Evolutionary conservation across 2,329 filamentous ascomycete genomes (phyloP), one percentile per base, ranked within the genome.

Genomic region (Chaetomium sp.): DNA sequence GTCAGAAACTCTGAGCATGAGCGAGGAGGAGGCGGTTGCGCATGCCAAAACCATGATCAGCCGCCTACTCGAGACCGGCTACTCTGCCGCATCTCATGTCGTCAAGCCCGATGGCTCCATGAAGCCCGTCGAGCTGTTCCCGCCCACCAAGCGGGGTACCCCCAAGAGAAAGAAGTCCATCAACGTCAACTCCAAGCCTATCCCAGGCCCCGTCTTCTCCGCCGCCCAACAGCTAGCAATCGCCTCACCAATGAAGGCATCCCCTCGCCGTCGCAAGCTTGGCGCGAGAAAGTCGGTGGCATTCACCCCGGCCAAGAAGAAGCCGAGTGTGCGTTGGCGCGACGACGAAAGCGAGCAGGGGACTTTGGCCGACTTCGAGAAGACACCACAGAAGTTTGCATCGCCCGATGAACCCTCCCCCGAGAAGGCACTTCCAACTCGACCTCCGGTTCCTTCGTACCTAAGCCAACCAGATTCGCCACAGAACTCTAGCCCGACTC

Each of bases 321-420:
- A 89, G 76, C 83, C 84, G 10, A 83, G 85, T 54, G 94, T 99
- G 6, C 87, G 94, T 69, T 99, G 95, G 95, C 88, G 92, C 65
- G 93, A 96, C 72, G 95, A 98, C 72, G 92, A 86, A 73, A 80
- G 89, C 2, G 90, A 96, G 73, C 87, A 94, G 59, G 93, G 93
- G 27, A 88, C 89, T 0, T 80, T 98, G 63, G 93, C 91, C 12
- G 95, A 98, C 74, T 97, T 94, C 74, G 91, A 94, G 73, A 92
- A 92, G 78, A 97, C 94, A 2, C 94, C 95, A 0, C 85, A 93
- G 75, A 90, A 89, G 73, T 76, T 84, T 19, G 81, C 81, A 2
- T 85, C 86, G 0, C 85, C 87, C 7, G 84, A 87, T 57, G 76
- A 77, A 55, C 67, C 67, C 27, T 85, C 84, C 19, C 83, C 84